Conservation (phyloP, 352 stramenopile species). For the Chrysophaeum taylorii region DNA sequence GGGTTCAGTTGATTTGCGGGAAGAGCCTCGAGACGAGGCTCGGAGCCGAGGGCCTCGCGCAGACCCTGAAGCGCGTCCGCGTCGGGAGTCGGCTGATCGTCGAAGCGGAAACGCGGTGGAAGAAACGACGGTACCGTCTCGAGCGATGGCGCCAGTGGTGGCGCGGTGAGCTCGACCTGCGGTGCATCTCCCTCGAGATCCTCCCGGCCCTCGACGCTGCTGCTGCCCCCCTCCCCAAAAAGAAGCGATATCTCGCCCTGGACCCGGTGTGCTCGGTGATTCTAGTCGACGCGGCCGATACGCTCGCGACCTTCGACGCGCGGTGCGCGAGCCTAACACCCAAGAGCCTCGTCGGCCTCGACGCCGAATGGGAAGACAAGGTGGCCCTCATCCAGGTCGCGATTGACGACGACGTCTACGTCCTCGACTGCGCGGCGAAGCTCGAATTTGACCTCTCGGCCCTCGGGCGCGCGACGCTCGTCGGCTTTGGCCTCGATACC, state of each 20-base stretch:
- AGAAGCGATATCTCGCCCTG: neutral
- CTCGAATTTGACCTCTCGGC: neutral
- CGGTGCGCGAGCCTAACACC: neutral
- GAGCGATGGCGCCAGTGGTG: neutral
- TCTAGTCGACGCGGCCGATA: neutral
- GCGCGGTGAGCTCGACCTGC: neutral
- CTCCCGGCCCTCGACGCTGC: neutral
- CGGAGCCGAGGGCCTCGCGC: no score
- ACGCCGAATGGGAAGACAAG: conserved; percentile 7
- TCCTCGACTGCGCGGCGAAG: neutral
- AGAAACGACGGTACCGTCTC: no score
- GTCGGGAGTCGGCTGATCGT: no score
- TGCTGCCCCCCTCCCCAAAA: neutral
- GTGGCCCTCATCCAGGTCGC: neutral
- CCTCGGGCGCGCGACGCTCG: neutral
- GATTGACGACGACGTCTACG: neutral
- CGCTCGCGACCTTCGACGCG: neutral
- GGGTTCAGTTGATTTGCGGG: no score
- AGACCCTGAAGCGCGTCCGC: no score
- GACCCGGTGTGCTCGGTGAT: neutral
- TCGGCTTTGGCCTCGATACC: neutral
- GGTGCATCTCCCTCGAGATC: neutral
- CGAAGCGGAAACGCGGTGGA: no score
- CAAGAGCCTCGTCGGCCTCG: neutral
- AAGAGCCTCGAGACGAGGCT: no score